Percentiles rank a stretch among this genome's conserved stretches.
phyloP scores from a whole-genome alignment of 176 grass and related monocot genomes.

The Elaeis guineensis region DNA sequence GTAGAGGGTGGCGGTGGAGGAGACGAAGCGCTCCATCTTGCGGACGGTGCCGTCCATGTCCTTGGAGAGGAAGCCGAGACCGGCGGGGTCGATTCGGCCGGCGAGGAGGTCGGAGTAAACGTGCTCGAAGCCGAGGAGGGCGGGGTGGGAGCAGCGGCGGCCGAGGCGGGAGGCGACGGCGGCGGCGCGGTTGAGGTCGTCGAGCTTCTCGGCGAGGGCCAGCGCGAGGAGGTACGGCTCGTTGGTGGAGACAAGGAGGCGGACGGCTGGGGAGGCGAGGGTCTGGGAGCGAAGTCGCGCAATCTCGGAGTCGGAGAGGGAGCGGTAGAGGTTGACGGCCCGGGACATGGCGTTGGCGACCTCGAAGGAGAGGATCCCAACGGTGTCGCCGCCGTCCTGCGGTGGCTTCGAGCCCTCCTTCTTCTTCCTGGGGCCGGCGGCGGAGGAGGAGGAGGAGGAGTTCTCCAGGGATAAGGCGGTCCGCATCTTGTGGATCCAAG shows the following conservation, averaged over 20 bases:
- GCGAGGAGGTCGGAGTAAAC: constrained; percentile 87
- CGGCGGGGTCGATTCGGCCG: constrained; percentile 32
- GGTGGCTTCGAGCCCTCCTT: constrained; percentile 12
- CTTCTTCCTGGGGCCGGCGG: constrained; percentile 32
- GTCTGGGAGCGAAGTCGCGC: constrained; percentile 32
- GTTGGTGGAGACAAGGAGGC: constrained; percentile 61
- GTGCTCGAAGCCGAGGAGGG: constrained; percentile 76
- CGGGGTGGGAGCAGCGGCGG: constrained; percentile 50
- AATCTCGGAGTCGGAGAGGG: constrained; percentile 68
- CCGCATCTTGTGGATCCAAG: constrained; percentile 64
- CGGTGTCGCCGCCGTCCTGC: constrained; percentile 9
- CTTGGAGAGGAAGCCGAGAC: constrained; percentile 26
- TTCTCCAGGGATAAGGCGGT: constrained; percentile 33
- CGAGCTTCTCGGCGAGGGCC: constrained; percentile 84
- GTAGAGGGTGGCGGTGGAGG: constrained; percentile 68
- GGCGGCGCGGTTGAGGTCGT: constrained; percentile 75
- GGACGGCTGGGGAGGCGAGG: constrained; percentile 59
- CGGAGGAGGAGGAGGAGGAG: constrained; percentile 24
- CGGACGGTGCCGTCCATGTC: constrained; percentile 49
- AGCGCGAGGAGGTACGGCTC: constrained; percentile 67
- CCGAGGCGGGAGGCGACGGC: constrained; percentile 64
- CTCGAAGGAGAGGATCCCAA: constrained; percentile 89
- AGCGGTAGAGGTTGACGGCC: constrained; percentile 60
- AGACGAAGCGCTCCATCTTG: constrained; percentile 75
- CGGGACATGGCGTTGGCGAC: constrained; percentile 86